Percentiles rank a stretch among this genome's conserved stretches.
Conservation (phyloP, 2,329 filamentous ascomycete species). For the Monilinia polystroma region DNA sequence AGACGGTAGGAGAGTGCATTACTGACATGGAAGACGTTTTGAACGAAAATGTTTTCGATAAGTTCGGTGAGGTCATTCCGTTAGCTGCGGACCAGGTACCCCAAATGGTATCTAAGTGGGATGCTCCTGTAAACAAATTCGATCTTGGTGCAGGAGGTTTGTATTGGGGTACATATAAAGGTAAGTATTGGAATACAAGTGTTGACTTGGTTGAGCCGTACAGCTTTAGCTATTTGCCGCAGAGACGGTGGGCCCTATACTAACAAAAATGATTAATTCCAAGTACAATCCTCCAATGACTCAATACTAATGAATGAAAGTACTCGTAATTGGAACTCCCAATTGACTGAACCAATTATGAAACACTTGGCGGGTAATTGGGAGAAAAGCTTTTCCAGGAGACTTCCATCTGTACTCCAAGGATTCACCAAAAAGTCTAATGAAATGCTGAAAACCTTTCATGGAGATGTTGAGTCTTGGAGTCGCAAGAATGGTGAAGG, state of each 20-base stretch:
- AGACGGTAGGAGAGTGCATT: constrained; percentile 43
- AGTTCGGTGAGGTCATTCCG: constrained; percentile 44
- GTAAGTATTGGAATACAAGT: neutral
- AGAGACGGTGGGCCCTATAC: constrained; percentile 48
- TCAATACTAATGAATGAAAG: neutral
- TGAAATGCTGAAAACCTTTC: constrained; percentile 44
- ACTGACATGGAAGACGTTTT: constrained; percentile 44
- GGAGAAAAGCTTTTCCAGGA: constrained; percentile 43
- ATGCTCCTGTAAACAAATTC: constrained; percentile 39
- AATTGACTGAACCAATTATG: constrained; percentile 29
- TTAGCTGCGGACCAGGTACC: constrained; percentile 43
- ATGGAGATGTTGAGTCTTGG: constrained; percentile 44
- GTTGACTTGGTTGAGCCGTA: neutral
- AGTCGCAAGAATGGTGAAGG: constrained; percentile 43
- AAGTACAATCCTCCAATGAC: too few species aligned
- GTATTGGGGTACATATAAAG: constrained; percentile 53
- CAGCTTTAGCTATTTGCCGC: constrained; percentile 47
- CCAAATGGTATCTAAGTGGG: constrained; percentile 44
- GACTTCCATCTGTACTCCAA: constrained; percentile 45
- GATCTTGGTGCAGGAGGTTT: constrained; percentile 48
- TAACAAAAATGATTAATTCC: constrained; percentile 40
- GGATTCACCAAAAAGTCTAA: constrained; percentile 41
- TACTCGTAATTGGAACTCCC: constrained; percentile 6
- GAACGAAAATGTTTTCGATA: constrained; percentile 48
- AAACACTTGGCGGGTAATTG: constrained; percentile 32